Evolutionary conservation across 495 filamentous ascomycete genomes (phyloP), one percentile per base, ranked within the genome.

Genomic region (Gamarada debralockiae): DNA sequence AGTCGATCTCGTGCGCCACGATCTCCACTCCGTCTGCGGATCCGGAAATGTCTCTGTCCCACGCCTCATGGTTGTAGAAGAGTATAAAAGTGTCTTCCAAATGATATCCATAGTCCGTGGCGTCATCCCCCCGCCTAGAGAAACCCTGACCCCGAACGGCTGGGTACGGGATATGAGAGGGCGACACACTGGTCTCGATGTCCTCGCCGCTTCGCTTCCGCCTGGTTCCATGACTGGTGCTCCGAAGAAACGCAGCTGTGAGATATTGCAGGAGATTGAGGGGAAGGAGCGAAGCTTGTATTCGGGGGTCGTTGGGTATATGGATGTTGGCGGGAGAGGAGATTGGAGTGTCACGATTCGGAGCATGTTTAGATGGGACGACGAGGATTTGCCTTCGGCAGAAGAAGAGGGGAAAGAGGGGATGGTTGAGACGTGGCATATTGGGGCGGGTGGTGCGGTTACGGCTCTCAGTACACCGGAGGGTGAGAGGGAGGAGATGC

Each of bases 191-290:
- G 90, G 88, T 10, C 71, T 93, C 42, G 86, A 92, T 27, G 86
- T 90, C 20, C 75, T 97, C 0, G 83, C 89, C 8, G 75, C 79
- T 2, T 85, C 80, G 33, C 73, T 98, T 3, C 93, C 92, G 0
- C 91, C 93, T 0, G 93, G 93, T 0, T 88, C 82, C 40, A 97
- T 97, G 92, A 97, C 92, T 2, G 92, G 92, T 14, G 92, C 92
- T 5, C 92, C 92, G 0, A 97, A 97, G 73, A 87, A 87, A 61
- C 80, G 92, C 18, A 88, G 83, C 33, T 96, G 92, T 64, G 82
- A 95, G 76, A 76, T 97, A 39, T 73, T 97, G 36, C 67, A 74
- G 46, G 63, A 65, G 0, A 76, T 96, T 40, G 92, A 97, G 63
- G 61, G 62, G n/a, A 67, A 70, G 14, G 75, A 81, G 42, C 75